Evolutionary conservation across 257 asterid species (phyloP), one percentile per base, ranked within the genome.

Genomic region (Solanum sejunctum): DNA sequence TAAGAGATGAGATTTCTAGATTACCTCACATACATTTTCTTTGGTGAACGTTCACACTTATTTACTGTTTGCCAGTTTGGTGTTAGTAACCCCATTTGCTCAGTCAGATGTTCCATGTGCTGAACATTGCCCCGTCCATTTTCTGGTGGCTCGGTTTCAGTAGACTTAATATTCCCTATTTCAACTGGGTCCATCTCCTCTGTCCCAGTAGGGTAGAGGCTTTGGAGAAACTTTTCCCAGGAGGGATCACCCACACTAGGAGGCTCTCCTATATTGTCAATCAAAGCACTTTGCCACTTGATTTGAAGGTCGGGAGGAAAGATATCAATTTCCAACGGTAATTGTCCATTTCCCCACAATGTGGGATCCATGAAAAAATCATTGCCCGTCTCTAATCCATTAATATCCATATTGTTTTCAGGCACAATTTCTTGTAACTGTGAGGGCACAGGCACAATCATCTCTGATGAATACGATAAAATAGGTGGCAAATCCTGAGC

Each of bases 61-160:
- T 75, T 91, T 87, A 73, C 85, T 85, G 28, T 28, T 28, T 28
- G 28, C 28, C 28, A 28, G 6, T 93, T 92, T 4, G 95, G 92
- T 10, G 97, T 83, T 70, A 96, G 97, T 85, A 85, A 94, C 60
- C 90, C 99, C 98, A 96, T 91, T 89, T 92, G 97, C 89, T 92
- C 92, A 0, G 97, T 93, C 55, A 96, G 93, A 84, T 90, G 88
- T 8, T 93, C 93, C 97, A 95, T 49, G 56, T 91, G 87, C 87
- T 91, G 91, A 81, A 91, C 45, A 43, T 90, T 90, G 78, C 89
- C 91, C 95, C 95, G 90, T 13, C 92, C 91, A 84, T 93, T 94
- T 77, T 86, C 92, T 73, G 47, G 18, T 3, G 89, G 79, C 58
- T 89, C 85, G 12, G 81, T 67, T 63, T 91, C 95, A 23, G 80